A percentile compares a stretch with the other conserved stretches of the same genome.
Evolutionary conservation across 2,329 filamentous ascomycete species (phyloP).

Genomic region (Cladobotryum mycophilum): DNA sequence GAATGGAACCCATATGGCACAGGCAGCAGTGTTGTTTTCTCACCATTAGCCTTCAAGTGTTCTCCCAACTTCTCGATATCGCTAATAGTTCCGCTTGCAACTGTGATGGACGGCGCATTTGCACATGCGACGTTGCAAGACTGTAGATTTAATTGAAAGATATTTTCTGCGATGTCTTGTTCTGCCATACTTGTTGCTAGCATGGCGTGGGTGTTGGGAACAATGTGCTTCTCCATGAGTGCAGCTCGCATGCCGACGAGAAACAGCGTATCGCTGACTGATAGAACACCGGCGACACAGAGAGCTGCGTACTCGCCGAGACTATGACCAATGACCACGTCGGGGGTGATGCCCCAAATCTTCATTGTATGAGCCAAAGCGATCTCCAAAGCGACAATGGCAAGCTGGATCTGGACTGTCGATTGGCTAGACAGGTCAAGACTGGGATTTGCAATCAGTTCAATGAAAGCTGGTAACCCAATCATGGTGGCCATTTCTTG

Average conservation of each 20-base stretch:
- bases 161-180: too few relatives aligned
- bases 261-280: conserved; percentile 6
- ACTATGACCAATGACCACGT: conserved; percentile 14
- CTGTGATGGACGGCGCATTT: too few relatives aligned
- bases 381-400: conserved; percentile 18
- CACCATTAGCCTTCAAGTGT: too few relatives aligned
- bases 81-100: too few relatives aligned
- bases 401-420: neutral
- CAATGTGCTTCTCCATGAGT: neutral
- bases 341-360: conserved; percentile 22
- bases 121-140: too few relatives aligned
- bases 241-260: conserved; percentile 4
- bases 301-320: conserved; percentile 21
- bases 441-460: neutral
- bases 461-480: neutral
- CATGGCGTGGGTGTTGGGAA: conserved; percentile 1
- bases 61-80: too few relatives aligned
- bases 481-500: neutral
- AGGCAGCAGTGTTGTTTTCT: too few relatives aligned
- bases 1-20: too few relatives aligned
- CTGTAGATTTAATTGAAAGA: too few relatives aligned
- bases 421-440: neutral
- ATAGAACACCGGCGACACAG: conserved; percentile 22
- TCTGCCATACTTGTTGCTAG: too few relatives aligned
- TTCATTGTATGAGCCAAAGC: conserved; percentile 23